These are phyloP conservation scores for Erysimum cheiri DNA, from an alignment of 441 rosid species.

Conservation along the genomic window DNA sequence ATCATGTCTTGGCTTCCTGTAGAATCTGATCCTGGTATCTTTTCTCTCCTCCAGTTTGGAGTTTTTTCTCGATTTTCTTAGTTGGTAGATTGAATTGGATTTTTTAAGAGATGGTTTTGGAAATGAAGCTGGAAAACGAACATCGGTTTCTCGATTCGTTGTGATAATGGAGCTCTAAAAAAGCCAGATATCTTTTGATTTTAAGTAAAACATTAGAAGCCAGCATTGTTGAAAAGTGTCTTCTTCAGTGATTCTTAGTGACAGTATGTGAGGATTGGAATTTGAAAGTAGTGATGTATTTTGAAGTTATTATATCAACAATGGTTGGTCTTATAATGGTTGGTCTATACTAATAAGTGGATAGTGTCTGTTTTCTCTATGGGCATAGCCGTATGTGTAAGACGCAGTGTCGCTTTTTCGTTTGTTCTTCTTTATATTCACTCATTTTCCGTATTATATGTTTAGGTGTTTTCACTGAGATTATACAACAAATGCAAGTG, in stretches of 20 bases:
- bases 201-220: background rate
- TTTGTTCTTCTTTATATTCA: background rate
- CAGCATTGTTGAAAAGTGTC: background rate
- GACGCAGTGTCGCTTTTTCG: background rate
- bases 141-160: background rate
- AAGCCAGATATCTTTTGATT: background rate
- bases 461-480: slow-evolving; percentile 37
- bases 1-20: slow-evolving; percentile 47
- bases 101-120: background rate
- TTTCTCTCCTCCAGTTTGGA: background rate
- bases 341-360: background rate
- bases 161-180: slow-evolving; percentile 4
- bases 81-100: background rate
- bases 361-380: background rate
- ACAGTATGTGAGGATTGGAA: slow-evolving; percentile 6
- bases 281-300: background rate
- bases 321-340: slow-evolving; percentile 4
- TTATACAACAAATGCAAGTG: slow-evolving; percentile 48
- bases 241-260: background rate
- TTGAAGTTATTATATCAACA: background rate
- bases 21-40: slow-evolving; percentile 48
- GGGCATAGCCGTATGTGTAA: background rate
- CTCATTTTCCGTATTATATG: background rate
- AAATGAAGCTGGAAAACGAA: no score
- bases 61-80: background rate